Evolutionary conservation across 1,284 basidiomycete genomes (phyloP), one percentile per base, ranked within the genome.

Genomic region (Cutaneotrichosporon sp.): DNA sequence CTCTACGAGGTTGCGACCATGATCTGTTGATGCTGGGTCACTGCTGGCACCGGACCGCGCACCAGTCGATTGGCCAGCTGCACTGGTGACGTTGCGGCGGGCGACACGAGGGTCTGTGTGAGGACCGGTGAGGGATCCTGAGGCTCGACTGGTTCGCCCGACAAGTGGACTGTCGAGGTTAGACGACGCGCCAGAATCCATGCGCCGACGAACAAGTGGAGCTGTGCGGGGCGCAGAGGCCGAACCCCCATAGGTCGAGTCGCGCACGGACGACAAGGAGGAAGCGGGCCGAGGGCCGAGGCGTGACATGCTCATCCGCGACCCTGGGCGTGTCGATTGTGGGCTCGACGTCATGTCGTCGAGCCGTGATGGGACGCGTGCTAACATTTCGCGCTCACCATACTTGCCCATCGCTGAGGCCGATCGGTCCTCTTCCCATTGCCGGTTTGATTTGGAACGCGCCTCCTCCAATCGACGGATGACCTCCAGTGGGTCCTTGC

Each of bases 401-500:
- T 52, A 52, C 11, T 61, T 58, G 12, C 62, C 63, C 4, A 63
- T 37, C 5, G 39, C 46, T 4, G 52, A 47, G 35, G 54, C 46
- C 11, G 45, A 39, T 31, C 59, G 49, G 51, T 65, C 66, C 52
- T 59, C 66, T 38, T 62, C 62, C 71, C 66, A 73, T 17, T 61
- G 61, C 45, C 56, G 52, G 50, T 66, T 68, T 33, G 64, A 61
- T 46, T 63, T 41, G 7, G 49, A 53, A 35, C 62, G 52, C 34
- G 58, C 57, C 54, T 66, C 62, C 54, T 72, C 71, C 19, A 72
- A 59, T 7, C 62, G 54, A 4, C 63, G 59, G 8, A 72, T 52
- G 4, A 72, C 52, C 11, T 69, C 71, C 27, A 72, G 55, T 1
- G 71, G 71, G 48, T 72, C 67, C 45, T 71, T 72, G 22, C 39